Percentiles rank a stretch among this genome's conserved stretches.
Conservation (phyloP, 1,139 yeast species). For the Yamadazyma trypodendri region DNA sequence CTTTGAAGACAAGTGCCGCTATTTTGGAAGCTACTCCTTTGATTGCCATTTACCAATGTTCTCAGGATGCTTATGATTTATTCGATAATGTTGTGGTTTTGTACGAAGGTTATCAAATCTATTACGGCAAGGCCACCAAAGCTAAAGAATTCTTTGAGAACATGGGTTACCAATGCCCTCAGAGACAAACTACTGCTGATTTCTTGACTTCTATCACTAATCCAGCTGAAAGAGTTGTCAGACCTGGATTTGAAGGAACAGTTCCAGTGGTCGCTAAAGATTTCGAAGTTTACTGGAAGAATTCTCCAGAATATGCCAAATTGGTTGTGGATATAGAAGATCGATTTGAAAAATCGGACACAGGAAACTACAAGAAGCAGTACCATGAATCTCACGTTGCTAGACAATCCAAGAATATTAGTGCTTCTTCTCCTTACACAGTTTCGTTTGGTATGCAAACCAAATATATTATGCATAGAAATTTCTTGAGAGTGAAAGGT, state of each 20-base stretch:
- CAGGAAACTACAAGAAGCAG: slow-evolving; percentile 15
- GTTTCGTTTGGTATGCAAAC: slow-evolving; percentile 68
- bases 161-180: slow-evolving; percentile 60
- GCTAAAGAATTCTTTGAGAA: slow-evolving; percentile 45
- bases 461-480: slow-evolving; percentile 58
- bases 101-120: slow-evolving; percentile 78
- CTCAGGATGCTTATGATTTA: slow-evolving; percentile 67
- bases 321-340: slow-evolving; percentile 33
- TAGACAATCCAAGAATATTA: slow-evolving; percentile 53
- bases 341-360: slow-evolving; percentile 21
- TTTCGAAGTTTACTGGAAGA: slow-evolving; percentile 63
- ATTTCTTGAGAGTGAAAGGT: slow-evolving; percentile 60
- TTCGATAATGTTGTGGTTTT: slow-evolving; percentile 74
- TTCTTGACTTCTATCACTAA: slow-evolving; percentile 76
- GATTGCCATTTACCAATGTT: slow-evolving; percentile 81
- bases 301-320: slow-evolving; percentile 50
- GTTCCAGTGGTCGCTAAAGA: slow-evolving; percentile 68
- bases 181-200: slow-evolving; percentile 82
- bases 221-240: slow-evolving; percentile 62
- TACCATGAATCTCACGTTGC: slow-evolving; percentile 56
- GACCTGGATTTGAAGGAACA: slow-evolving; percentile 44
- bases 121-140: slow-evolving; percentile 56
- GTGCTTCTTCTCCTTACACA: slow-evolving; percentile 60
- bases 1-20: slow-evolving; percentile 63
- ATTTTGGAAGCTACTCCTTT: slow-evolving; percentile 60